These are phyloP conservation scores for Schoenoplectus tabernaemontani DNA, from an alignment of 202 grass and related monocot species.

Conservation along the genomic window DNA sequence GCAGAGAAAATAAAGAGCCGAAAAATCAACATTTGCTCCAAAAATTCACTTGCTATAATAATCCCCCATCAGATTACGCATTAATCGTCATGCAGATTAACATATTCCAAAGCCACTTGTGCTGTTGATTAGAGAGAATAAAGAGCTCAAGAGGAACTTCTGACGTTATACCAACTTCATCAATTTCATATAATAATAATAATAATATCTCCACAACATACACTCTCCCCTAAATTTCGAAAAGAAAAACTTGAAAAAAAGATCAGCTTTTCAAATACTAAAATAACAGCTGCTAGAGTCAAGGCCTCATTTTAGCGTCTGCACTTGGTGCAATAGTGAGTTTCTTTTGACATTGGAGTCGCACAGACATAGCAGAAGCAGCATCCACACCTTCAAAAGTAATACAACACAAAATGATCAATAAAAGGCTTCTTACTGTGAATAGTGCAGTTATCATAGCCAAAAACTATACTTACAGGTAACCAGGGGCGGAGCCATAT, in stretches of 20 bases:
- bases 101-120: neutral
- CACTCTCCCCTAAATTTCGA: neutral
- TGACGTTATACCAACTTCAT: neutral
- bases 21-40: no score
- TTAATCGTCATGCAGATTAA: no score
- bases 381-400: slow-evolving; percentile 57
- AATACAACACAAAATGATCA: slow-evolving; percentile 6
- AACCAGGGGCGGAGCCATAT: no score
- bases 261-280: neutral
- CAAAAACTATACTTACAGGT: neutral
- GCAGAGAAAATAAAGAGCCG: no score
- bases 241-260: neutral
- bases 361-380: slow-evolving; percentile 75
- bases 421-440: neutral
- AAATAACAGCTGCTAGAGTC: neutral
- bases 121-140: neutral
- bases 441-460: no score
- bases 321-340: slow-evolving; percentile 47
- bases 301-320: neutral
- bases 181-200: neutral
- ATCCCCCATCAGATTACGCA: neutral
- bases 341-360: slow-evolving; percentile 37
- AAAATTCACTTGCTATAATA: no score
- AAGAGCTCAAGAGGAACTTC: neutral
- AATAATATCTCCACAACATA: neutral